phyloP scores from a whole-genome alignment of 1,284 basidiomycete species.

The Irpex sp. region DNA sequence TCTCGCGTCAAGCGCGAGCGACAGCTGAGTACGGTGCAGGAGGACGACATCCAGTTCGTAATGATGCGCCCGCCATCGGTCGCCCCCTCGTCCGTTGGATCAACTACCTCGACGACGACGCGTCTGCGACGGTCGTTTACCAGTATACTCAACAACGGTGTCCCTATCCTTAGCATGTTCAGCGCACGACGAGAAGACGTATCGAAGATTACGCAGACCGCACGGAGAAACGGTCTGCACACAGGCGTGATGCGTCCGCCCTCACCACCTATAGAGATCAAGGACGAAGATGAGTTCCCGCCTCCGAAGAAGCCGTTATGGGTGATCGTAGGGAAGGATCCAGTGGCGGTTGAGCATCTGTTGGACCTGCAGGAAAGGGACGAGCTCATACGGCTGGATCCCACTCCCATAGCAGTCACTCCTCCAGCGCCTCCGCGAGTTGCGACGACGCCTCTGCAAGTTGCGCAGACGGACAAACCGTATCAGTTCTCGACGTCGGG shows the following conservation, averaged over 20 bases:
- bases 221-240: slow-evolving; percentile 20
- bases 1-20: slow-evolving; percentile 5
- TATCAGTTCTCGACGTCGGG: background rate
- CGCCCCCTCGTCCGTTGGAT: slow-evolving; percentile 55
- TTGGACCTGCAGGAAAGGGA: slow-evolving; percentile 12
- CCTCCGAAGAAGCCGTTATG: slow-evolving; percentile 8
- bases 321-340: slow-evolving; percentile 15
- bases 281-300: slow-evolving; percentile 13
- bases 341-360: slow-evolving; percentile 13
- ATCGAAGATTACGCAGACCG: slow-evolving; percentile 19
- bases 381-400: background rate
- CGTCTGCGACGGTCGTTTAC: slow-evolving; percentile 14
- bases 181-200: slow-evolving; percentile 21
- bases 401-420: background rate
- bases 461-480: background rate
- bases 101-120: slow-evolving; percentile 37
- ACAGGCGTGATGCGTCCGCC: slow-evolving; percentile 19
- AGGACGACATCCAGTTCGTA: background rate
- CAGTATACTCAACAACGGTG: slow-evolving; percentile 14
- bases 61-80: background rate
- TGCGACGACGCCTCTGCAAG: background rate
- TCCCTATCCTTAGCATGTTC: slow-evolving; percentile 25
- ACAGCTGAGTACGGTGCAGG: background rate
- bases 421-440: background rate
- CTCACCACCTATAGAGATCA: slow-evolving; percentile 8